Base-by-base conservation (phyloP, 1,284 basidiomycete species). In the Ustilago cynodontis region DNA sequence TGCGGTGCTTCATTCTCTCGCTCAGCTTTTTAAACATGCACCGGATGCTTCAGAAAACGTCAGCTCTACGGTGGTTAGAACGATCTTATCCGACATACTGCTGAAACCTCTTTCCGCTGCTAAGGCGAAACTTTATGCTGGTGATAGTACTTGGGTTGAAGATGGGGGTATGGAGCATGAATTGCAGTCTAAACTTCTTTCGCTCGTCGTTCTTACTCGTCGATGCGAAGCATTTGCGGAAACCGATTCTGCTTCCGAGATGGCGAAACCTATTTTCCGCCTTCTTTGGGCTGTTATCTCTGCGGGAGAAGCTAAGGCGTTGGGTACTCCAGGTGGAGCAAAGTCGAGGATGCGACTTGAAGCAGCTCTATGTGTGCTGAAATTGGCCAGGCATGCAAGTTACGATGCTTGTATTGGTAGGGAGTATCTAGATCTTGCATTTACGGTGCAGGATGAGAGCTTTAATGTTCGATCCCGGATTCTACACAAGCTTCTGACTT, bases 391-490 rank as follows among this genome's bases (percentile, higher is more conserved):
- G 0, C 88, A 91, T 14, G 87, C 89, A 20, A 84, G 82, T 0
- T 95, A 91, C 83, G 89, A 90, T n/a, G 87, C 88, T 31, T 88
- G 89, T 57, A 71, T 85, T 5, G 89, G 94, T 18, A 87, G 87
- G 16, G 90, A 90, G 80, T 95, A 95, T 79, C 86, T 92, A 35
- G 87, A 89, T 69, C 83, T 98, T 18, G 93, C 92, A 0, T 88
- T 94, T 59, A 90, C 90, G 2, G 89, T 93, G 11, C 94, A 97
- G 59, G 96, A 99, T 83, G 88, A 93, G 1, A 93, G 91, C 82
- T 98, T 92, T 85, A 90, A 93, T 72, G 94, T 99, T 47, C 93
- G 97, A 45, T 88, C 90, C 62, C 86, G 83, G 3, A 94, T 97
- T 87, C 86, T 98, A 58, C 89, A 88, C 53, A 96, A 95, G 86